Conservation (phyloP, 768 basidiomycete species). For the Russula lepida region DNA sequence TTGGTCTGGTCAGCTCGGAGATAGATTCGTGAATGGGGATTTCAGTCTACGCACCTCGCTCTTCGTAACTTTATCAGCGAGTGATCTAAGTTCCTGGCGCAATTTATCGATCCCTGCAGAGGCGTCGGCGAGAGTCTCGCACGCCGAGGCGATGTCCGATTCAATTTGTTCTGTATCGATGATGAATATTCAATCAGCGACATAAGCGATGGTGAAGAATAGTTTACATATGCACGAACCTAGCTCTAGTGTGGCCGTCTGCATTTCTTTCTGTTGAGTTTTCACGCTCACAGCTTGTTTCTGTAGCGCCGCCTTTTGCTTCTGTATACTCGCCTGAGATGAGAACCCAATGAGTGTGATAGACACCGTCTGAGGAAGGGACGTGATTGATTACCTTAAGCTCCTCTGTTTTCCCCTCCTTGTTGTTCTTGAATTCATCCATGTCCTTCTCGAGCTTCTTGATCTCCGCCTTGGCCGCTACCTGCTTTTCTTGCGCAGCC, state of each 20-base stretch:
- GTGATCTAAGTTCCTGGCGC: slow-evolving; percentile 13
- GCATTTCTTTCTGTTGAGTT: slow-evolving; percentile 80
- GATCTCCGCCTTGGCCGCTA: slow-evolving; percentile 63
- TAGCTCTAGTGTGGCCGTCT: slow-evolving; percentile 81
- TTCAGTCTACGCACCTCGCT: background rate
- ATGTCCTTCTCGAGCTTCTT: slow-evolving; percentile 93
- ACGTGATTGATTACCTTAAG: slow-evolving; percentile 53
- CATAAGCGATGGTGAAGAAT: background rate
- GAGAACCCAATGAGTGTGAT: background rate
- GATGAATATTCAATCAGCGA: background rate
- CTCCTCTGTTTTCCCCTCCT: slow-evolving; percentile 92
- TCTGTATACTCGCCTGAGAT: slow-evolving; percentile 63
- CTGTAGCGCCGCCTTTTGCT: slow-evolving; percentile 72
- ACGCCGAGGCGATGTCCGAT: slow-evolving; percentile 44
- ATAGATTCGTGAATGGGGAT: background rate
- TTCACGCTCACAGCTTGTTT: slow-evolving; percentile 79
- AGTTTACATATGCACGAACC: slow-evolving; percentile 39
- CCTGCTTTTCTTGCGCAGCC: slow-evolving; percentile 67
- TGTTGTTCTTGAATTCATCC: slow-evolving; percentile 98
- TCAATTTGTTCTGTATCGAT: slow-evolving; percentile 64
- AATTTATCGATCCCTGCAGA: slow-evolving; percentile 8
- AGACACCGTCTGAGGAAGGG: no score
- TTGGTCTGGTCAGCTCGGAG: background rate
- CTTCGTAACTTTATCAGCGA: slow-evolving; percentile 4
- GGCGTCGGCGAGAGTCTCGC: slow-evolving; percentile 1